Evolutionary conservation across 768 basidiomycete species (phyloP), one percentile per base, ranked within the genome.

Genomic region (Strobilomyces dryophilus): DNA sequence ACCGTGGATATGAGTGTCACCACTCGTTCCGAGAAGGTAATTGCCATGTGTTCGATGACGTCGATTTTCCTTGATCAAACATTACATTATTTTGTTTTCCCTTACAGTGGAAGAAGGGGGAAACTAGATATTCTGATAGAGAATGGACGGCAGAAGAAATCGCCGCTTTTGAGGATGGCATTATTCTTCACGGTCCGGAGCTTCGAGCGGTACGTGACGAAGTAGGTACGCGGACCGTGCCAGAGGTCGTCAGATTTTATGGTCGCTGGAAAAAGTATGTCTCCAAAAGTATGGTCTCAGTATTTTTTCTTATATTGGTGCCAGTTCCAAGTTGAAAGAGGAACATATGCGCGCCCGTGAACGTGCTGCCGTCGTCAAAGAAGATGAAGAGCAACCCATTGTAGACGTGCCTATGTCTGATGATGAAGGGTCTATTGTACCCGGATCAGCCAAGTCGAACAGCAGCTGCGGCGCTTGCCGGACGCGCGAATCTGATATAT

Each of bases 251-350:
- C 27, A 81, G 89, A 17, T 92, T 84, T 69, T 93, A 89, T 60
- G 87, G 84, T 4, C 84, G 81, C 55, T 93, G 91, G 91, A 93
- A 93, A 74, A 89, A 80, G 91, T 90, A 61, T 36, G 70, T 58
- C 18, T 51, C 14, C 7, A 18, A 42, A 55, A 24, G 42, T 51
- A 26, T 21, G 24, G 42, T 56, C 47, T 41, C 26, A 18, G 53
- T 41, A 49, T 44, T 15, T 52, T 49, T 49, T 49, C 56, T 57
- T 53, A 64, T 29, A 7, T 18, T 47, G 8, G 45, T 52, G 20
- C 41, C 59, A 91, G 89, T 62, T 69, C 72, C 47, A 86, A 80
- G 64, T 76, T 92, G 17, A 79, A 82, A 31, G 87, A 89, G 66
- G 85, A 87, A 65, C 84, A 88, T 65, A 66, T 71, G 41, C 73